Conservation (phyloP, 2,329 filamentous ascomycete genomes). For the Chaetomium globosum region DNA sequence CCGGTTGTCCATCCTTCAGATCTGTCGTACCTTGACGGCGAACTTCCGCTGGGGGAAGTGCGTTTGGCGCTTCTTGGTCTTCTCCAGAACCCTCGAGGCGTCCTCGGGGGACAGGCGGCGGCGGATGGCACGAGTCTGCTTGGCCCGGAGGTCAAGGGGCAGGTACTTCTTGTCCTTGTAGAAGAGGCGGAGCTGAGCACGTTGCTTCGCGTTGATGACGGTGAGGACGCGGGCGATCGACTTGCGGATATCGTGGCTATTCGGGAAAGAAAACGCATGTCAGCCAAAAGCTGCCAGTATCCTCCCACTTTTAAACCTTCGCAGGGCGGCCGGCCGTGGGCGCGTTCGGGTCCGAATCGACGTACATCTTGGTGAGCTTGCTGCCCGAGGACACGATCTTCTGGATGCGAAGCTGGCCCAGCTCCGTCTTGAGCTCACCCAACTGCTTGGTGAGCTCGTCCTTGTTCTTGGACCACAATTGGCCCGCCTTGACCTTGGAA, state of each 20-base stretch:
- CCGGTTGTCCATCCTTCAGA: background rate
- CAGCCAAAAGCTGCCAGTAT: conserved; percentile 26
- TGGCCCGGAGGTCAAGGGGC: conserved; percentile 95
- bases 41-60: conserved; percentile 99
- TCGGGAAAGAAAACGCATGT: conserved; percentile 37
- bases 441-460: conserved; percentile 96
- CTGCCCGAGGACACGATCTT: conserved; percentile 94
- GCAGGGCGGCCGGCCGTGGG: background rate
- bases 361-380: conserved; percentile 98
- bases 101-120: conserved; percentile 93
- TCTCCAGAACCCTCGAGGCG: conserved; percentile 79
- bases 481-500: conserved; percentile 85
- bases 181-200: conserved; percentile 95
- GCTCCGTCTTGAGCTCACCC: conserved; percentile 92
- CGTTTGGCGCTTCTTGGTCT: conserved; percentile 91
- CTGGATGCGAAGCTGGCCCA: conserved; percentile 94
- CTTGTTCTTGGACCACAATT: conserved; percentile 99
- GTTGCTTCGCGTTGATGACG: conserved; percentile 99
- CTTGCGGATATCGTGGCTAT: conserved; percentile 97
- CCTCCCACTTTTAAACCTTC: background rate
- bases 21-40: conserved; percentile 83
- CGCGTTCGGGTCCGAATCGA: conserved; percentile 32
- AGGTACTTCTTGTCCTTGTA: conserved; percentile 99
- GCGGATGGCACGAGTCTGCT: conserved; percentile 97
- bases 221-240: conserved; percentile 98